These are phyloP conservation scores for Aphanocladium album DNA, from an alignment of 2,329 filamentous ascomycete species.

Conservation along the genomic window DNA sequence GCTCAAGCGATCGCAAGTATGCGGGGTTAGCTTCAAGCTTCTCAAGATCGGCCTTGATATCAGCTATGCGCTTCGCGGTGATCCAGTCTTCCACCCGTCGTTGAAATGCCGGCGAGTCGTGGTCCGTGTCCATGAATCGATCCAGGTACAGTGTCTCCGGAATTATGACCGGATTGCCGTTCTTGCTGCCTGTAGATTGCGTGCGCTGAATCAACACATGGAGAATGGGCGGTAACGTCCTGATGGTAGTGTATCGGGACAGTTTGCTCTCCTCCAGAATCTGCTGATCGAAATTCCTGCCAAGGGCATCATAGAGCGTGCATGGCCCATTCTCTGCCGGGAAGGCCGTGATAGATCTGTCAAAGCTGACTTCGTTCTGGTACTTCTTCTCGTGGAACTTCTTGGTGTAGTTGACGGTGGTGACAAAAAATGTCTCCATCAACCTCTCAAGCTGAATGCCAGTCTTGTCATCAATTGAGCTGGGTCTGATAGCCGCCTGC, in stretches of 20 bases:
- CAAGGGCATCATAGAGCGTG: slow-evolving; percentile 78
- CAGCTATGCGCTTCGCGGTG: slow-evolving; percentile 59
- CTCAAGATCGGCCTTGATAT: slow-evolving; percentile 40
- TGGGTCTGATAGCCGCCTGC: slow-evolving; percentile 78
- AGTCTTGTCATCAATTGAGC: slow-evolving; percentile 53
- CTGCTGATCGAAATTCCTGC: slow-evolving; percentile 78
- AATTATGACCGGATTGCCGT: slow-evolving; percentile 72
- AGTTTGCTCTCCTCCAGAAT: slow-evolving; percentile 61
- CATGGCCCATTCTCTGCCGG: slow-evolving; percentile 44
- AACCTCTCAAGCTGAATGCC: slow-evolving; percentile 79
- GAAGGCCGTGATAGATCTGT: slow-evolving; percentile 58
- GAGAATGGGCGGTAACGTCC: slow-evolving; percentile 73
- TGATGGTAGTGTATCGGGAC: slow-evolving; percentile 65
- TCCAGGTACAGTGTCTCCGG: slow-evolving; percentile 80
- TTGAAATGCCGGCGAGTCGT: slow-evolving; percentile 55
- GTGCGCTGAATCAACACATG: slow-evolving; percentile 87
- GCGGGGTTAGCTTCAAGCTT: slow-evolving; percentile 23
- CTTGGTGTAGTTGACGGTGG: slow-evolving; percentile 55
- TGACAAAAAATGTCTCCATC: slow-evolving; percentile 64
- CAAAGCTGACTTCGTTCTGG: slow-evolving; percentile 47
- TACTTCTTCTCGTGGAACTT: slow-evolving; percentile 41
- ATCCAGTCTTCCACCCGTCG: slow-evolving; percentile 69
- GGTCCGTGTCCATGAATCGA: slow-evolving; percentile 70
- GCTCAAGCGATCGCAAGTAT: slow-evolving; percentile 26
- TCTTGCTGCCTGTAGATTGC: slow-evolving; percentile 68